Percentiles rank a stretch among this genome's conserved stretches.
Conservation (phyloP, 805 yeast species). For the Sugiyamaella qingdaonensis region DNA sequence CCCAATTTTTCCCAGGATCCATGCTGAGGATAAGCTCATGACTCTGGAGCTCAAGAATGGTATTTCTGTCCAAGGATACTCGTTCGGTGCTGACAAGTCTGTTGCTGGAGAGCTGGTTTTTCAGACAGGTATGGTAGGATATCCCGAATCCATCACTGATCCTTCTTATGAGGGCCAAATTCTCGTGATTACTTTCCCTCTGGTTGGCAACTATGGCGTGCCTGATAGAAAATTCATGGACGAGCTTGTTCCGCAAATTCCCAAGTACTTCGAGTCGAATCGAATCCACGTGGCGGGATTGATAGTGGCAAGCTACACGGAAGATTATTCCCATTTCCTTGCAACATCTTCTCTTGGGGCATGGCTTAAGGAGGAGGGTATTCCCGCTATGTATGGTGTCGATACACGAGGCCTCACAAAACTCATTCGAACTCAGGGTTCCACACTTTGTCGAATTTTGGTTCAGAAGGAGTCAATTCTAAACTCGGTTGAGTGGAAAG, state of each 20-base stretch:
- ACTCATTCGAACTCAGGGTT: constrained; percentile 86
- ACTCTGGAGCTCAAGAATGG: constrained; percentile 89
- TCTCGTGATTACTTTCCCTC: constrained; percentile 90
- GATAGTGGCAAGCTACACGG: constrained; percentile 95
- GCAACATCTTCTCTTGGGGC: constrained; percentile 89
- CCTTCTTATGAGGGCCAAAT: constrained; percentile 98
- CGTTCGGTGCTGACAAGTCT: constrained; percentile 88
- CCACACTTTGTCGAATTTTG: constrained; percentile 85
- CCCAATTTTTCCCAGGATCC: constrained; percentile 90
- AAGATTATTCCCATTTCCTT: constrained; percentile 88
- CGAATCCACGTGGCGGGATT: constrained; percentile 95
- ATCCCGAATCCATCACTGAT: constrained; percentile 96
- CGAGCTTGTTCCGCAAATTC: constrained; percentile 68
- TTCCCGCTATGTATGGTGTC: constrained; percentile 97
- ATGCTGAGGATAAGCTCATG: constrained; percentile 73
- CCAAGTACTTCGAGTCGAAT: constrained; percentile 89
- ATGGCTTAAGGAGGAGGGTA: constrained; percentile 87
- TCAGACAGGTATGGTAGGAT: constrained; percentile 99
- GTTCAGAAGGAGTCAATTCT: constrained; percentile 35
- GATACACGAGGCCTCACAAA: constrained; percentile 96
- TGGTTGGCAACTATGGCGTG: constrained; percentile 98
- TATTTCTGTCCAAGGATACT: constrained; percentile 82
- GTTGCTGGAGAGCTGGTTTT: constrained; percentile 97
- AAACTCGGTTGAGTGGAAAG: constrained; percentile 51
- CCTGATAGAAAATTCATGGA: constrained; percentile 81